Evolutionary conservation across 2,329 filamentous ascomycete species (phyloP).

Genomic region (Ophiostoma australiae): DNA sequence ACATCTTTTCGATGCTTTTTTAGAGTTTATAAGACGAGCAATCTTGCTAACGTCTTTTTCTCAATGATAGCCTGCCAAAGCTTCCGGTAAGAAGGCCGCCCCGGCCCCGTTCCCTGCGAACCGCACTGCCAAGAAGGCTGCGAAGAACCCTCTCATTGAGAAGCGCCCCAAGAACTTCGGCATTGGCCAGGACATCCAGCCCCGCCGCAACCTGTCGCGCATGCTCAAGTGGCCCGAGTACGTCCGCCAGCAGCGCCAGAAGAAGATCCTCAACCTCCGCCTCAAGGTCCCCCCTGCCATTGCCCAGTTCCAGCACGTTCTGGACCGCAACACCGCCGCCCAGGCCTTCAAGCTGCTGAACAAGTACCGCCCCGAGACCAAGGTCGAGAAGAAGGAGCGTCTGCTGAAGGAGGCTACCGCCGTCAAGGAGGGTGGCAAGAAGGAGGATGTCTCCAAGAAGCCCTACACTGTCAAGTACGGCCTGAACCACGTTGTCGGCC

Average conservation of each 20-base stretch:
- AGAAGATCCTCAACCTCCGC: constrained; percentile 95
- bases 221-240: constrained; percentile 99
- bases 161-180: constrained; percentile 96
- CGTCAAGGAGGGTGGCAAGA: constrained; percentile 99
- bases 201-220: constrained; percentile 87
- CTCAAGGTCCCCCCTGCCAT: constrained; percentile 98
- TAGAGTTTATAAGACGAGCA: constrained; percentile 80
- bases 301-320: constrained; percentile 94
- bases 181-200: constrained; percentile 98
- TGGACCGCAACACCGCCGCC: constrained; percentile 93
- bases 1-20: constrained; percentile 55
- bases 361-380: constrained; percentile 99
- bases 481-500: constrained; percentile 97
- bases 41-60: constrained; percentile 97
- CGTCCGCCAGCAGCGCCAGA: constrained; percentile 91
- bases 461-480: constrained; percentile 99
- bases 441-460: constrained; percentile 99
- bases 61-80: constrained; percentile 99
- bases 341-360: constrained; percentile 99
- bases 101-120: constrained; percentile 92
- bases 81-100: constrained; percentile 89
- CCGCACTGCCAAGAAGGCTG: constrained; percentile 87
- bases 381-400: constrained; percentile 99
- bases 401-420: constrained; percentile 96
- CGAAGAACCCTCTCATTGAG: constrained; percentile 99